Evolutionary conservation across 2,329 filamentous ascomycete genomes (phyloP).

Genomic region (Hypoxylon sp.): DNA sequence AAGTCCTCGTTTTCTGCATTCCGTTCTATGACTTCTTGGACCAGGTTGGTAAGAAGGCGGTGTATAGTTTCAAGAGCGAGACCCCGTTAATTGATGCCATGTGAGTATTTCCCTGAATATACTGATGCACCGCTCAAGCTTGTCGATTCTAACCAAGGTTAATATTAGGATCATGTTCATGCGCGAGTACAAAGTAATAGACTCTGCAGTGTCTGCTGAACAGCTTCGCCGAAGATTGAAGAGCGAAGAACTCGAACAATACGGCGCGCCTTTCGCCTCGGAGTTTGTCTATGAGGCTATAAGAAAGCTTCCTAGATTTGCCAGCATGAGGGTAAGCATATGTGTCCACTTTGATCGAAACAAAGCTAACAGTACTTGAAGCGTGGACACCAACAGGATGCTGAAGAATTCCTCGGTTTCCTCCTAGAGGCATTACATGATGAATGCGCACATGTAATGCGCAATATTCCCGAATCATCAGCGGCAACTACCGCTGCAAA

Average conservation of each 20-base stretch:
- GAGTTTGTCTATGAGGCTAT: slow-evolving; percentile 97
- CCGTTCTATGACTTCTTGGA: slow-evolving; percentile 96
- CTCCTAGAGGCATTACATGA: slow-evolving; percentile 92
- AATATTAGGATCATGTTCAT: slow-evolving; percentile 87
- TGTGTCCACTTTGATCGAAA: background rate
- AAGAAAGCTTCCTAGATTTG: slow-evolving; percentile 85
- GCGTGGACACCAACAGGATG: slow-evolving; percentile 97
- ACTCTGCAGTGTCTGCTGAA: slow-evolving; percentile 79
- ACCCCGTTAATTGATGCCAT: slow-evolving; percentile 94
- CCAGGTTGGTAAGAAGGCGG: slow-evolving; percentile 83
- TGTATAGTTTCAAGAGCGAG: slow-evolving; percentile 93
- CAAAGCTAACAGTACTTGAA: slow-evolving; percentile 53
- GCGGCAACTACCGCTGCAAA: slow-evolving; percentile 47
- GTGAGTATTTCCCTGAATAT: slow-evolving; percentile 64
- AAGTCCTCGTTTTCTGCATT: slow-evolving; percentile 92
- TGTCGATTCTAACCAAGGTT: slow-evolving; percentile 13
- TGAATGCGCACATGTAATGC: slow-evolving; percentile 85
- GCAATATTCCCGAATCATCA: slow-evolving; percentile 56
- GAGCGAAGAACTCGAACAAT: slow-evolving; percentile 85
- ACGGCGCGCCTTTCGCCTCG: slow-evolving; percentile 90
- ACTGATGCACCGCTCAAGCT: background rate
- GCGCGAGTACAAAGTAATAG: slow-evolving; percentile 88
- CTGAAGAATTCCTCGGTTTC: slow-evolving; percentile 95
- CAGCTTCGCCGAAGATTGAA: slow-evolving; percentile 80
- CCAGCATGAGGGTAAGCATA: slow-evolving; percentile 83